These are phyloP conservation scores for Metarhizium robertsii DNA, from an alignment of 2,329 filamentous ascomycete species.

Conservation along the genomic window DNA sequence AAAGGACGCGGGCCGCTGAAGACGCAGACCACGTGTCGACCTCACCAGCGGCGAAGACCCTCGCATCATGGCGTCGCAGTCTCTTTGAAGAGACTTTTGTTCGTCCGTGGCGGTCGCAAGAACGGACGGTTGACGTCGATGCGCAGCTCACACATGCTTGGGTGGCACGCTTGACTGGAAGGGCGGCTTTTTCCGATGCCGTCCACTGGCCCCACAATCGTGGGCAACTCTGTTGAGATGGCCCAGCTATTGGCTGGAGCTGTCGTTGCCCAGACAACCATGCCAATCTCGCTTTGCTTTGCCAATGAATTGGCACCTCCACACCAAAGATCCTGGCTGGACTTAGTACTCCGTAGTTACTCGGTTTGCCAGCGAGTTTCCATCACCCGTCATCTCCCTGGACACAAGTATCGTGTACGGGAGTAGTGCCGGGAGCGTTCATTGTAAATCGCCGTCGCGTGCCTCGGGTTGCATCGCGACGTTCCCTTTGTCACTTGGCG, in stretches of 20 bases:
- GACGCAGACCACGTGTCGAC: slow-evolving; percentile 22
- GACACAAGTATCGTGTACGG: neutral
- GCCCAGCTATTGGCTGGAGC: neutral
- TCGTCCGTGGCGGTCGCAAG: slow-evolving; percentile 9
- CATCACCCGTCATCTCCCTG: neutral
- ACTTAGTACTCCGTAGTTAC: neutral
- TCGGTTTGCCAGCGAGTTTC: neutral
- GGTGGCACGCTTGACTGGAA: neutral
- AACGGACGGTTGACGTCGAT: neutral
- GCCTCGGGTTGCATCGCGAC: neutral
- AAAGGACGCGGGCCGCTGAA: slow-evolving; percentile 21
- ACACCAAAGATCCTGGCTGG: slow-evolving; percentile 2
- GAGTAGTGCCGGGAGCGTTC: neutral
- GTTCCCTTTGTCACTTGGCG: slow-evolving; percentile 1
- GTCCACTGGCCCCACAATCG: neutral
- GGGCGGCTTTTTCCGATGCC: slow-evolving; percentile 22
- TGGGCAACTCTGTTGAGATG: no score
- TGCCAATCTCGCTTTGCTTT: slow-evolving; percentile 3
- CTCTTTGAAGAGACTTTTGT: neutral
- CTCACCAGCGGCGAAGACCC: slow-evolving; percentile 30
- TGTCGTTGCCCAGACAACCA: slow-evolving; percentile 6
- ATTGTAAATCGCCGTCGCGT: neutral
- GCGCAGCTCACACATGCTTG: neutral
- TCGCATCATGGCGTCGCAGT: slow-evolving; percentile 26
- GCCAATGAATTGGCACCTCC: neutral